A percentile compares a stretch with the other conserved stretches of the same genome.
Conservation (phyloP, 176 grass and related monocot genomes). For the Bonia amplexicaulis region DNA sequence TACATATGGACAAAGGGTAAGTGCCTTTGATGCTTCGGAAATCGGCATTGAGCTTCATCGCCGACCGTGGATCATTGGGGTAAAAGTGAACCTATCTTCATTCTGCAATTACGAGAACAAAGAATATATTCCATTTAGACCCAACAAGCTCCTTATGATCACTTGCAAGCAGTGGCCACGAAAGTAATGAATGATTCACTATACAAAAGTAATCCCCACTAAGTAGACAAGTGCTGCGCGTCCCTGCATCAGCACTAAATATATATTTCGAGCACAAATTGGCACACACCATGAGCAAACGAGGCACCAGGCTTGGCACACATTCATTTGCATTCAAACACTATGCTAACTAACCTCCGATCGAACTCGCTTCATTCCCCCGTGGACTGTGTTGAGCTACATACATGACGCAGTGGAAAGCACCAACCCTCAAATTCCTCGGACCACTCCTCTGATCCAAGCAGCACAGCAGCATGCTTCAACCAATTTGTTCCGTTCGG, state of each 20-base stretch:
- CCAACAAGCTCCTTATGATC: background rate
- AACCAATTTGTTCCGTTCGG: background rate
- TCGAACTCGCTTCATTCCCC: background rate
- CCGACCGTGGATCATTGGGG: conserved; percentile 68
- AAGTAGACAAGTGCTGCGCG: background rate
- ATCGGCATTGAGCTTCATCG: conserved; percentile 86
- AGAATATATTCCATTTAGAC: background rate
- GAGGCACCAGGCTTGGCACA: background rate
- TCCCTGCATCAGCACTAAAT: background rate
- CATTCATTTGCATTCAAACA: background rate
- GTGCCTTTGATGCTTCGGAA: conserved; percentile 89
- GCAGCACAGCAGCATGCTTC: background rate
- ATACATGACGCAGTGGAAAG: background rate
- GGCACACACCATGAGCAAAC: background rate
- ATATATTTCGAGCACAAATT: background rate
- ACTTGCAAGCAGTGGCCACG: background rate
- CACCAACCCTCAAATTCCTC: background rate
- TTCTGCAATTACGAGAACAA: conserved; percentile 48
- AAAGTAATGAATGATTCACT: background rate
- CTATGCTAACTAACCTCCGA: background rate
- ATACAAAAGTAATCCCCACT: background rate
- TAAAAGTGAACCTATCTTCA: conserved; percentile 70
- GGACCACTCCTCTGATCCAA: background rate
- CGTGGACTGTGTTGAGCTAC: background rate
- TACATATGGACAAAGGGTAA: background rate